Conservation (phyloP, 1,139 yeast genomes). For the Suhomyces maxii region DNA sequence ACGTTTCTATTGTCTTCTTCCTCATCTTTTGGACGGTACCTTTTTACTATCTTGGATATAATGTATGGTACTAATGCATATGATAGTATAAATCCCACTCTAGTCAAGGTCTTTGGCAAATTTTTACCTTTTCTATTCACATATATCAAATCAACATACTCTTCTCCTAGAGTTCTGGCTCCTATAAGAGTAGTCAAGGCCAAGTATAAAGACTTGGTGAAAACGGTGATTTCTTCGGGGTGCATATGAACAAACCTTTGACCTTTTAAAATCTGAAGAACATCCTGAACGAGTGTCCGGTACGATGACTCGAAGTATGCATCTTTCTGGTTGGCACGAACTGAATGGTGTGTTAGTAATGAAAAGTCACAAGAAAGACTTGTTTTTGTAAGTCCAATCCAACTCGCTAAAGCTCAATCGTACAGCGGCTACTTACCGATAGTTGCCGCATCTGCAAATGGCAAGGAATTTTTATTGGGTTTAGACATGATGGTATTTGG, state of each 20-base stretch:
- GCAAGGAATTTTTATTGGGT: conserved; percentile 33
- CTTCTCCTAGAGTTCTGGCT: conserved; percentile 87
- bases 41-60: conserved; percentile 34
- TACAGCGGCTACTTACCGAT: conserved; percentile 35
- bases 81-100: conserved; percentile 53
- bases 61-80: conserved; percentile 61
- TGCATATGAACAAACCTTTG: conserved; percentile 67
- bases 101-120: conserved; percentile 49
- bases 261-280: conserved; percentile 58
- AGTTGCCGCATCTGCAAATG: conserved; percentile 51
- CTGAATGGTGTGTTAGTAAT: conserved; percentile 21
- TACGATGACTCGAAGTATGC: conserved; percentile 63
- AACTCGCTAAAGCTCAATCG: not conserved
- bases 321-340: conserved; percentile 89
- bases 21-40: conserved; percentile 21
- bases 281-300: conserved; percentile 55
- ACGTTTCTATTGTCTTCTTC: conserved; percentile 3
- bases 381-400: too few species aligned
- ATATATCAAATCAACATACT: conserved; percentile 82
- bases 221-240: conserved; percentile 61
- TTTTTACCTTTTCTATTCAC: conserved; percentile 52
- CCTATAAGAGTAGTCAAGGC: conserved; percentile 72
- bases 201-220: conserved; percentile 61
- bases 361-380: not conserved
- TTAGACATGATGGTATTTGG: conserved; percentile 22